A percentile compares a stretch with the other conserved stretches of the same genome.
These are phyloP conservation scores for Vanrija humicola DNA, from an alignment of 1,284 basidiomycete genomes.

Conservation along the genomic window DNA sequence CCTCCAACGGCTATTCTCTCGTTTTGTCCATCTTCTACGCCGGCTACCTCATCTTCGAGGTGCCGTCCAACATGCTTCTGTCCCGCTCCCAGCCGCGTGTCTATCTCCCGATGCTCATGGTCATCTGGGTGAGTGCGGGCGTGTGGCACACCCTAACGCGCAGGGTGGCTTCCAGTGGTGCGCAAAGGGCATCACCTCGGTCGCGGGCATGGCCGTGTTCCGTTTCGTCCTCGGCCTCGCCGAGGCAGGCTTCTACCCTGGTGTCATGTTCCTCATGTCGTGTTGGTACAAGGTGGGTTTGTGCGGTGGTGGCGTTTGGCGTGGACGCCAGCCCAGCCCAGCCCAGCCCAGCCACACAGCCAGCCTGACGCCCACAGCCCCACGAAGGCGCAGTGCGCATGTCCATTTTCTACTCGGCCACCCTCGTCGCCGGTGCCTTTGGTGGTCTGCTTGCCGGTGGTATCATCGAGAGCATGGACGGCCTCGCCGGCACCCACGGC, in stretches of 20 bases:
- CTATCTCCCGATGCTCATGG: constrained; percentile 2
- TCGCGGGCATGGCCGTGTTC: constrained; percentile 27
- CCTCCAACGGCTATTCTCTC: constrained; percentile 37
- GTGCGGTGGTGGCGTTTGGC: not conserved
- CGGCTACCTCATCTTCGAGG: constrained; percentile 26
- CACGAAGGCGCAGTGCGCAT: constrained; percentile 33
- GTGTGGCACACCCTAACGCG: not conserved
- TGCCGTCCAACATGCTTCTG: constrained; percentile 45
- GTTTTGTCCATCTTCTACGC: constrained; percentile 20
- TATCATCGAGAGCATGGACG: constrained; percentile 27
- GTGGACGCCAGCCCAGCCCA: constrained; percentile 6
- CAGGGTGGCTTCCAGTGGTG: not conserved
- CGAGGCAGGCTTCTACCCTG: constrained; percentile 33
- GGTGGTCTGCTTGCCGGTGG: constrained; percentile 33
- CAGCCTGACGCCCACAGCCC: constrained; percentile 2
- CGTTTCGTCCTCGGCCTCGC: constrained; percentile 43
- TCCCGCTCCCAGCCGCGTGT: constrained; percentile 2
- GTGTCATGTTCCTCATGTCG: constrained; percentile 39
- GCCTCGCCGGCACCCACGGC: constrained; percentile 19
- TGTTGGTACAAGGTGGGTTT: constrained; percentile 27
- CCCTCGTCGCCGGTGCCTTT: constrained; percentile 21
- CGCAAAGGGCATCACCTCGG: constrained; percentile 4
- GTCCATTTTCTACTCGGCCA: constrained; percentile 28
- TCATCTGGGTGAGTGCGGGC: constrained; percentile 5
- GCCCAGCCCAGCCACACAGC: constrained; percentile 30